Conservation (phyloP, 2,329 filamentous ascomycete genomes). For the Trichoderma cornu-damae region DNA sequence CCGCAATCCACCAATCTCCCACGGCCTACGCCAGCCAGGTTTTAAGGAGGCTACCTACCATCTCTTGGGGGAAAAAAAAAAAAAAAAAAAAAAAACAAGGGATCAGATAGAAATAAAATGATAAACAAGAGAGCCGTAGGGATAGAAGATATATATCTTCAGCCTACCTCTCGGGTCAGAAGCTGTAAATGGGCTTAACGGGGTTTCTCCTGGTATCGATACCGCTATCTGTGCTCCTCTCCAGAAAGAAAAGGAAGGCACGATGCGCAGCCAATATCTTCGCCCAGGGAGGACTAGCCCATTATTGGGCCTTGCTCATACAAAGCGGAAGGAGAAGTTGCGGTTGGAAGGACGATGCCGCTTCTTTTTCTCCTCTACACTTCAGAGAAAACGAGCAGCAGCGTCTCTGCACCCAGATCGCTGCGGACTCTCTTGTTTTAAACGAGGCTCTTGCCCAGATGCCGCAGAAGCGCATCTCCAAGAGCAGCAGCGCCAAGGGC, state of each 20-base stretch:
- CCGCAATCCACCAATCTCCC: too few relatives aligned
- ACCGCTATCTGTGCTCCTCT: background rate
- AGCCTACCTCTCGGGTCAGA: background rate
- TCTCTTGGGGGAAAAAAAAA: background rate
- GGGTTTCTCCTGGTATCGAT: background rate
- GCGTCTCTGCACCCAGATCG: background rate
- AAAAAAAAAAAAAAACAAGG: background rate
- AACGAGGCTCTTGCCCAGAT: slow-evolving; percentile 1
- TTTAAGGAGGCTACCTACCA: too few relatives aligned
- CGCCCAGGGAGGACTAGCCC: slow-evolving; percentile 5
- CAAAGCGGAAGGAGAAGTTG: background rate
- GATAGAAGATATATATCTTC: background rate
- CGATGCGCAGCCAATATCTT: background rate
- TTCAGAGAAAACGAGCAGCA: background rate
- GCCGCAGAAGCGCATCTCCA: background rate
- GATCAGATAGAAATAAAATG: background rate
- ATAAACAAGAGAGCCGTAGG: background rate
- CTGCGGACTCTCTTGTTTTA: background rate
- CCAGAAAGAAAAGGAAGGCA: slow-evolving; percentile 9
- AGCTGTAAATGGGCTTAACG: background rate
- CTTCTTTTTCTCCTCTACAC: background rate
- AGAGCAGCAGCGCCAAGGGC: too few relatives aligned
- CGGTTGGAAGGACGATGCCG: background rate
- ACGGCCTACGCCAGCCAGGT: too few relatives aligned
- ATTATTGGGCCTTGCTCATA: background rate